Evolutionary conservation across 805 yeast genomes (phyloP).

Genomic region (Torulaspora gathmanii): DNA sequence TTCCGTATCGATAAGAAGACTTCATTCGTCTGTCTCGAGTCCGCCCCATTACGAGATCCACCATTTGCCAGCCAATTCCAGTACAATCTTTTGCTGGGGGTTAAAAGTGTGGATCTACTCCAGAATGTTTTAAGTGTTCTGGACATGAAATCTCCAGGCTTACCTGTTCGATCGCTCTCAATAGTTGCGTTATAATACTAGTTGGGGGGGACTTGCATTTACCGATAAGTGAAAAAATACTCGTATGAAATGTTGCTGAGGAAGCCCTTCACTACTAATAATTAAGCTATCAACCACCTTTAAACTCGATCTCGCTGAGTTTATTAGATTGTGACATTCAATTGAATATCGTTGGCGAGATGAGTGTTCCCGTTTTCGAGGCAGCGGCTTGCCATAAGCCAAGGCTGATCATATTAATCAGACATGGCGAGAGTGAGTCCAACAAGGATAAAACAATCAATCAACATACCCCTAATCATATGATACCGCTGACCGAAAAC

Average conservation of each 20-base stretch:
- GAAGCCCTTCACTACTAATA: not conserved
- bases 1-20: conserved; percentile 49
- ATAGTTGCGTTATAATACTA: not conserved
- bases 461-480: conserved; percentile 72
- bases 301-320: too few relatives aligned
- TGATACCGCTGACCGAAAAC: conserved; percentile 61
- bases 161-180: not conserved
- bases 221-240: not conserved
- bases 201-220: not conserved
- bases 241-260: conserved; percentile 1
- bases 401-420: conserved; percentile 64
- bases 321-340: too few relatives aligned
- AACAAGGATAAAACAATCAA: conserved; percentile 82
- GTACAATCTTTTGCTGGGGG: conserved; percentile 4
- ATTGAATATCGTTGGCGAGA: not conserved
- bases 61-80: conserved; percentile 9
- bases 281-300: not conserved
- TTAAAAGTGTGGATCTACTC: not conserved
- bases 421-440: conserved; percentile 94
- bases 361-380: conserved; percentile 2
- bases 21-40: conserved; percentile 8
- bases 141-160: not conserved
- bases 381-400: conserved; percentile 34
- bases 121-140: not conserved
- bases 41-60: not conserved